These are phyloP conservation scores for Kentomonas sorsogonicus DNA, from an alignment of 208 protist species.

Conservation along the genomic window DNA sequence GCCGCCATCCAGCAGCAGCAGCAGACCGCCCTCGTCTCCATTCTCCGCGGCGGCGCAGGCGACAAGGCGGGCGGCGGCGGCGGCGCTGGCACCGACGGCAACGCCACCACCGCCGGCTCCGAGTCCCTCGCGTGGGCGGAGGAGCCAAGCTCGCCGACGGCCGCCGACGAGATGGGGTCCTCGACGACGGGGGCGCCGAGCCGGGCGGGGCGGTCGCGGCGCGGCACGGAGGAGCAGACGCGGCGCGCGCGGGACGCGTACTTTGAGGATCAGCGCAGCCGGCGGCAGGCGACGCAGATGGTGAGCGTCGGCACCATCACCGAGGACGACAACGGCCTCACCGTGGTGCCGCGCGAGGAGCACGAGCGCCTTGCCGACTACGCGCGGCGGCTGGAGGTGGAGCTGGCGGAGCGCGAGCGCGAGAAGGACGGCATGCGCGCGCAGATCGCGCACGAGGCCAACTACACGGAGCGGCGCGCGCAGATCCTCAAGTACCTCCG, in stretches of 20 bases:
- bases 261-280: conserved; percentile 3
- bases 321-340: conserved; percentile 56
- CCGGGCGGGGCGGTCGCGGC: background rate
- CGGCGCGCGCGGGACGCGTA: background rate
- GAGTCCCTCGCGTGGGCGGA: background rate
- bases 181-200: too few species aligned
- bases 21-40: background rate
- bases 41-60: background rate
- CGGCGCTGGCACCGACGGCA: background rate
- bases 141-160: background rate
- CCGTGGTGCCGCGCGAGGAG: conserved; percentile 35
- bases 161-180: too few species aligned
- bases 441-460: conserved; percentile 49
- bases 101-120: background rate
- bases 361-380: conserved; percentile 38
- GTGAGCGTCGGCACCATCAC: conserved; percentile 64
- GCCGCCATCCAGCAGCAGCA: background rate
- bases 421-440: conserved; percentile 23
- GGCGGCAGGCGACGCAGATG: conserved; percentile 26
- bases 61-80: background rate
- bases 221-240: background rate
- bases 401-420: conserved; percentile 46
- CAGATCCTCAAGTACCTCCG: conserved; percentile 77
- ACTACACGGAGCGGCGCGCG: conserved; percentile 47
- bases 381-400: conserved; percentile 33